Evolutionary conservation across 2,329 filamentous ascomycete genomes (phyloP).

Genomic region (Pestalotiopsis sp.): DNA sequence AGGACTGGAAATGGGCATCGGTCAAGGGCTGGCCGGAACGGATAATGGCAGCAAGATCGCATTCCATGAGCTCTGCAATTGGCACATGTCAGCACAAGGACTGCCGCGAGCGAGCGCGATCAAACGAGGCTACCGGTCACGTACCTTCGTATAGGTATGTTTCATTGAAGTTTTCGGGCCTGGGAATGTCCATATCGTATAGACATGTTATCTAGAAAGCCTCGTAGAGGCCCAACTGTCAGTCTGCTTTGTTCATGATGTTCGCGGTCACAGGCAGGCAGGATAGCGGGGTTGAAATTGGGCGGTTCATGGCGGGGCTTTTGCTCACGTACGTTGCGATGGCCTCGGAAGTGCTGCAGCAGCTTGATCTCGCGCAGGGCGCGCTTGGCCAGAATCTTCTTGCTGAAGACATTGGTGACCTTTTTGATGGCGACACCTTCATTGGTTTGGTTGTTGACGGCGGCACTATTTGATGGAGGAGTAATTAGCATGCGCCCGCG

Average conservation of each 20-base stretch:
- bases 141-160: slow-evolving; percentile 96
- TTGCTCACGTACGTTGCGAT: slow-evolving; percentile 69
- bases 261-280: background rate
- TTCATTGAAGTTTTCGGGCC: slow-evolving; percentile 98
- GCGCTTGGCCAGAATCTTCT: slow-evolving; percentile 98
- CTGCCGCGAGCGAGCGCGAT: slow-evolving; percentile 16
- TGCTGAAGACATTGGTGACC: slow-evolving; percentile 99
- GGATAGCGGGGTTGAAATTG: background rate
- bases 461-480: slow-evolving; percentile 66
- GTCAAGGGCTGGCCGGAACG: slow-evolving; percentile 95
- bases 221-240: slow-evolving; percentile 36
- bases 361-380: slow-evolving; percentile 98
- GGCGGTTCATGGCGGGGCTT: background rate
- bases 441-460: slow-evolving; percentile 85
- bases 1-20: slow-evolving; percentile 98
- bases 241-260: background rate
- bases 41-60: slow-evolving; percentile 96
- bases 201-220: slow-evolving; percentile 90
- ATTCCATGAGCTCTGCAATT: slow-evolving; percentile 90
- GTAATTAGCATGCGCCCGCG: slow-evolving; percentile 19
- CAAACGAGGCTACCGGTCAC: too few species aligned
- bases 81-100: slow-evolving; percentile 2
- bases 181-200: slow-evolving; percentile 99
- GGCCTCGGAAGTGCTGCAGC: slow-evolving; percentile 92
- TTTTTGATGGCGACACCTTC: slow-evolving; percentile 99